Conservation (phyloP, 495 filamentous ascomycete species). For the Mytilinidion resinicola region DNA sequence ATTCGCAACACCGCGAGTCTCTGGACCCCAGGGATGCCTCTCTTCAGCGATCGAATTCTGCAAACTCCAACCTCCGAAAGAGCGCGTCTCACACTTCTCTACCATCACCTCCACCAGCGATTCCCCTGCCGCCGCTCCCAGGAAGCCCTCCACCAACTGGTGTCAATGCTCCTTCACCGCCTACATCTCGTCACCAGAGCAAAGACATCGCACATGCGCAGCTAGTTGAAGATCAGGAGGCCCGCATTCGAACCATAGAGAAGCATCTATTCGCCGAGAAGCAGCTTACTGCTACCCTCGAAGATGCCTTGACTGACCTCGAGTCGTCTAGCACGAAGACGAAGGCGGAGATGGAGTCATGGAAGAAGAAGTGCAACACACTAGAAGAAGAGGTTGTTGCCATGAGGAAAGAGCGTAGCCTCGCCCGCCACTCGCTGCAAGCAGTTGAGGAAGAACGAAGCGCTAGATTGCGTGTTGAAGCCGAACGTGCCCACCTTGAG, state of each 20-base stretch:
- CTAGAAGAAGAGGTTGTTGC: slow-evolving; percentile 74
- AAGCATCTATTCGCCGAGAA: slow-evolving; percentile 95
- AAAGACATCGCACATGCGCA: slow-evolving; percentile 72
- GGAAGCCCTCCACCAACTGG: slow-evolving; percentile 38
- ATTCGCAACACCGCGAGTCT: slow-evolving; percentile 35
- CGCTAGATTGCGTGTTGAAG: slow-evolving; percentile 80
- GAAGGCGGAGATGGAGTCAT: slow-evolving; percentile 79
- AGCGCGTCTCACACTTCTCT: slow-evolving; percentile 74
- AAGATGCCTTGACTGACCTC: slow-evolving; percentile 90
- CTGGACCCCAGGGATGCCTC: slow-evolving; percentile 38
- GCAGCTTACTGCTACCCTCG: slow-evolving; percentile 86
- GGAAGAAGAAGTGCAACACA: slow-evolving; percentile 72
- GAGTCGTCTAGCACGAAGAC: slow-evolving; percentile 79
- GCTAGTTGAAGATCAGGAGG: slow-evolving; percentile 87
- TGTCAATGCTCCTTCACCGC: slow-evolving; percentile 36
- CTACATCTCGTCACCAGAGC: slow-evolving; percentile 60
- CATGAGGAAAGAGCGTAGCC: slow-evolving; percentile 60
- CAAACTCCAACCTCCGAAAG: slow-evolving; percentile 76
- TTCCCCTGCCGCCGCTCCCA: slow-evolving; percentile 91
- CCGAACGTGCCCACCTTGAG: slow-evolving; percentile 79
- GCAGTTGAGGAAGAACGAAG: slow-evolving; percentile 90
- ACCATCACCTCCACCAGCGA: slow-evolving; percentile 82
- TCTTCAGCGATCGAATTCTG: slow-evolving; percentile 70
- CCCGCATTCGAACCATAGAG: slow-evolving; percentile 90
- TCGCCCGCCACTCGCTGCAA: slow-evolving; percentile 77